Base-by-base conservation (phyloP, 2,329 filamentous ascomycete species). In the Metarhizium rileyi region DNA sequence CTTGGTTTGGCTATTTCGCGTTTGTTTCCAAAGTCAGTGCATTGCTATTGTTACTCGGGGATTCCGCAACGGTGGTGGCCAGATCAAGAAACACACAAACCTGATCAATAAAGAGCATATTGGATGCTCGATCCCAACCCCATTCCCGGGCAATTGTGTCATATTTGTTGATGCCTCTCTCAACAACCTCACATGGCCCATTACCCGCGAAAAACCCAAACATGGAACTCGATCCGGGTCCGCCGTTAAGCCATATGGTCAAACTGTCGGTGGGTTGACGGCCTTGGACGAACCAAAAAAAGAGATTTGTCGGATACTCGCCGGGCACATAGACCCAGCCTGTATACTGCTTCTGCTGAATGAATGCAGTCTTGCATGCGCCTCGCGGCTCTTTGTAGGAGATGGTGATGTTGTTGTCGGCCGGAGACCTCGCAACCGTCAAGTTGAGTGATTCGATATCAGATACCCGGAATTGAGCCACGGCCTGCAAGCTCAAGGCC, bases 301-400 rank as follows among this genome's bases (percentile, higher is more conserved):
- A 76, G 4, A 74, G 56, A 55, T 74, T 78, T 41, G 74, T 74
- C 18, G 72, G 65, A 55, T 72, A 78, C 26, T 69, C 64, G 42
- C 72, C 81, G 5, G 81, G 79, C 5, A 87, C 65, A 48, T 68
- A 74, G 50, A 87, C 78, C 75, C 85, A 87, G 59, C 84, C 84
- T 4, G 81, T 79, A 60, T 83, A 86, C 62, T 87, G 84, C 62
- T 81, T 76, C 63, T 88, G 84, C 1, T 70, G 71, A 42, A 72
- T 61, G 58, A 85, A 86, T 7, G 77, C 78, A 1, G 84, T 87
- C 44, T 70, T 75, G 63, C 85, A 88, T 12, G 76, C 81, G 43
- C 77, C 80, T 7, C 70, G 63, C 4, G 77, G 73, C 33, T 73
- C 68, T 59, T 84, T 87, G 71, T 84, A 89, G 49, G 78, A 77